phyloP scores from a whole-genome alignment of 768 basidiomycete species.

The Sporobolomyces phaffii region DNA sequence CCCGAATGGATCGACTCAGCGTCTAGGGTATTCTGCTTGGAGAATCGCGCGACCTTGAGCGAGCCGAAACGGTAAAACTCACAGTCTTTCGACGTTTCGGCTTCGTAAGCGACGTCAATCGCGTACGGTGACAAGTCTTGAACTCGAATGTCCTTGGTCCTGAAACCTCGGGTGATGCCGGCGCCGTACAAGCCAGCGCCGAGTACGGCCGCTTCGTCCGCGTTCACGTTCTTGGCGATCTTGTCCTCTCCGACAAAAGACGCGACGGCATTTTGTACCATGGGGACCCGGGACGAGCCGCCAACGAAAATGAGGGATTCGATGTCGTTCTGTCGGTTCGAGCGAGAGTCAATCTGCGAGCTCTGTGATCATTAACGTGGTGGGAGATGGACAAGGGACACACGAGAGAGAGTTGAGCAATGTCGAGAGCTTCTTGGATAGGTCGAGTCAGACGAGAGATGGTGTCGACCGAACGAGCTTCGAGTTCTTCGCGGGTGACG shows the following conservation, averaged over 20 bases:
- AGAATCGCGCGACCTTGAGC: no score
- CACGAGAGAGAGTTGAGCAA: constrained; percentile 64
- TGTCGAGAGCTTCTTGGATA: constrained; percentile 64
- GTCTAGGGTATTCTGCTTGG: no score
- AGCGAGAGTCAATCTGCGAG: no score
- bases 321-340: constrained; percentile 58
- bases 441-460: constrained; percentile 62
- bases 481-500: constrained; percentile 71
- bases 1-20: not conserved
- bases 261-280: constrained; percentile 78
- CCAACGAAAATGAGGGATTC: constrained; percentile 89
- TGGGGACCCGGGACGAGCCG: constrained; percentile 79
- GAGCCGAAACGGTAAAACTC: not conserved
- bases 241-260: constrained; percentile 74
- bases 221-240: constrained; percentile 90
- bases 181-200: constrained; percentile 89
- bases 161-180: constrained; percentile 77
- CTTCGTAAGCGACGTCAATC: constrained; percentile 35
- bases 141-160: constrained; percentile 87
- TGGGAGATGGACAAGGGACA: no score
- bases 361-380: no score
- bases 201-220: constrained; percentile 91
- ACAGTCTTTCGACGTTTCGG: constrained; percentile 20
- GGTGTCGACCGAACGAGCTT: constrained; percentile 61
- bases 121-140: constrained; percentile 58